Base-by-base conservation (phyloP, 2,329 filamentous ascomycete genomes). In the Sporothrix brunneoviolacea region DNA sequence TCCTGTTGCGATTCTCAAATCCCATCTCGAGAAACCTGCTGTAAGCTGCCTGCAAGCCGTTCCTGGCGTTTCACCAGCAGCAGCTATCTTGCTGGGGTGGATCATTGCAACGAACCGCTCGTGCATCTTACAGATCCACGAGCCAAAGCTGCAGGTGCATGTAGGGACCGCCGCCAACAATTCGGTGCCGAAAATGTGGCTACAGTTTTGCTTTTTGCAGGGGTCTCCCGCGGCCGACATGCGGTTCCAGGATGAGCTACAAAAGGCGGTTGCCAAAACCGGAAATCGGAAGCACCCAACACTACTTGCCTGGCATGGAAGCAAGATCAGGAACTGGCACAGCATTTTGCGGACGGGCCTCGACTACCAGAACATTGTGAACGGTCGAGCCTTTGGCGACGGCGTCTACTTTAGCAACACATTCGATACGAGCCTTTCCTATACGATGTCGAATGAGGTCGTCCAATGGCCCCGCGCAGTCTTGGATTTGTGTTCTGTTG, bases 61-160 rank as follows among this genome's bases (percentile, higher is more conserved):
- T 71, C 78, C 19, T 68, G 74, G 16, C 73, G 44, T 95, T 9
- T 78, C 83, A 1, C 77, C 80, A 2, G 77, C 86, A 7, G 79
- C 83, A 0, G 66, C 88, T 3, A 78, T 81, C 18, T 66, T 95
- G 0, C 69, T 96, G 18, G 78, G 87, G 46, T 96, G 91, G 91
- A 87, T 95, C 54, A 80, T 96, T 52, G 87, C 90, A 0, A 95
- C 90, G 0, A 95, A 95, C 60, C 76, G 88, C 40, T 91, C 91
- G 1, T 91, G 84, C 58, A 93, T 96, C 54, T 74, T 91, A 40
- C 83, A 91, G 58, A 83, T 93, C 15, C 80, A 84, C 38, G 67
- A 68, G 8, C 61, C 54, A 13, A 46, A 50, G 9, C 39, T 36
- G 8, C 32, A 38, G 37, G 27, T 47, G 5, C 35, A 35, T 16